Evolutionary conservation across 768 basidiomycete genomes (phyloP).

Genomic region (Auriscalpium microsporum): DNA sequence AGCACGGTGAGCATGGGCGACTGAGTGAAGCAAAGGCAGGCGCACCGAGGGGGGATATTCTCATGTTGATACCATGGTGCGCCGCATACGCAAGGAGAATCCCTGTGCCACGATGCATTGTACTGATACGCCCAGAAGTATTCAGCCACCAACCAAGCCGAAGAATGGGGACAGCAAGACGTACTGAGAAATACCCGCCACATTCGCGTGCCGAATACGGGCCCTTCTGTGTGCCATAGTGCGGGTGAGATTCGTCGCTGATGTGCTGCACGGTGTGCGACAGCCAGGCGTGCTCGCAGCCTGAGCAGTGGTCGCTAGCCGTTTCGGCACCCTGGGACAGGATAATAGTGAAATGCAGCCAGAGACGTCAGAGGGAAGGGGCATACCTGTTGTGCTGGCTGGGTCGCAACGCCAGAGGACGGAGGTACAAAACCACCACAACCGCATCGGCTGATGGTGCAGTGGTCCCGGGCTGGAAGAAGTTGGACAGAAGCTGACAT

Average conservation of each 20-base stretch:
- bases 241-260: background rate
- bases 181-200: background rate
- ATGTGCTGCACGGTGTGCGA: background rate
- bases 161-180: background rate
- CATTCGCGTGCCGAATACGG: background rate
- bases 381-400: background rate
- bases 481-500: background rate
- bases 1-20: background rate
- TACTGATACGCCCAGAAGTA: background rate
- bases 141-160: background rate
- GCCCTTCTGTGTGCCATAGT: background rate
- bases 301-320: background rate
- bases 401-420: background rate
- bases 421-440: background rate
- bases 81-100: background rate
- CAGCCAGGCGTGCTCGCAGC: background rate
- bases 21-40: background rate
- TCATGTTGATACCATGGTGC: background rate
- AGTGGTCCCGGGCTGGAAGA: background rate
- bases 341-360: background rate
- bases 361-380: background rate
- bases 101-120: background rate
- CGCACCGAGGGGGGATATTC: background rate
- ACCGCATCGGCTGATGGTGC: background rate
- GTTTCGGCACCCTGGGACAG: background rate